phyloP scores from a whole-genome alignment of 257 asterid genomes.

The Osmanthus fragrans region DNA sequence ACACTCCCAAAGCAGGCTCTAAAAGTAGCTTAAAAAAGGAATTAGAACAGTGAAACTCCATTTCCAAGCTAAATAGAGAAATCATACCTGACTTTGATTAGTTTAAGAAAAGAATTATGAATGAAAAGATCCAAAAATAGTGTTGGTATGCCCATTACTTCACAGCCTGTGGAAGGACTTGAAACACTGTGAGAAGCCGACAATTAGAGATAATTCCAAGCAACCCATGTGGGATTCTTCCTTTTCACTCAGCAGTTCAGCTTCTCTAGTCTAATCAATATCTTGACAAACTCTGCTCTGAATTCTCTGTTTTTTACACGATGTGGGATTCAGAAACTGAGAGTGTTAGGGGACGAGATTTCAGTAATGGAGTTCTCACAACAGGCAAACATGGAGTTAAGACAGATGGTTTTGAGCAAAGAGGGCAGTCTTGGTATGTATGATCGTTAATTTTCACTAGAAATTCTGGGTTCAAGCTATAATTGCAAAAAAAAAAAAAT shows the following conservation, averaged over 20 bases:
- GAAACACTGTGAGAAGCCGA: slow-evolving; percentile 51
- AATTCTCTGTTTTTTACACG: slow-evolving; percentile 11
- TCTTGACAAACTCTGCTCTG: slow-evolving; percentile 17
- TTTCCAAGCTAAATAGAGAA: neutral
- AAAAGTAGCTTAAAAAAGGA: neutral
- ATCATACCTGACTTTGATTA: neutral
- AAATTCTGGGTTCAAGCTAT: neutral
- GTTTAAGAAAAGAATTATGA: slow-evolving; percentile 20
- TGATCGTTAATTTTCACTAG: neutral
- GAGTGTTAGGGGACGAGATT: slow-evolving; percentile 56
- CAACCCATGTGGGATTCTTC: slow-evolving; percentile 70
- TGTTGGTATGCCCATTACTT: slow-evolving; percentile 62
- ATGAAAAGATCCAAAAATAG: slow-evolving; percentile 43
- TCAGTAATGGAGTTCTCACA: slow-evolving; percentile 62
- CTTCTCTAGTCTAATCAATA: slow-evolving; percentile 28
- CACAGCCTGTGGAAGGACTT: slow-evolving; percentile 68
- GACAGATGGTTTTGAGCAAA: slow-evolving; percentile 85
- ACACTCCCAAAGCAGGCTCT: too few relatives aligned
- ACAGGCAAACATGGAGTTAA: slow-evolving; percentile 54
- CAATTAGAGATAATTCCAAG: slow-evolving; percentile 66
- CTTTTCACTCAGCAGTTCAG: slow-evolving; percentile 28
- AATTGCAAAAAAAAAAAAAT: too few relatives aligned
- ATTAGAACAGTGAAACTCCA: neutral
- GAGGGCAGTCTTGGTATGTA: slow-evolving; percentile 82
- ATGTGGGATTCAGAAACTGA: slow-evolving; percentile 96